Evolutionary conservation across 805 yeast species (phyloP).

Genomic region (Saccharomycopsis selenospora): DNA sequence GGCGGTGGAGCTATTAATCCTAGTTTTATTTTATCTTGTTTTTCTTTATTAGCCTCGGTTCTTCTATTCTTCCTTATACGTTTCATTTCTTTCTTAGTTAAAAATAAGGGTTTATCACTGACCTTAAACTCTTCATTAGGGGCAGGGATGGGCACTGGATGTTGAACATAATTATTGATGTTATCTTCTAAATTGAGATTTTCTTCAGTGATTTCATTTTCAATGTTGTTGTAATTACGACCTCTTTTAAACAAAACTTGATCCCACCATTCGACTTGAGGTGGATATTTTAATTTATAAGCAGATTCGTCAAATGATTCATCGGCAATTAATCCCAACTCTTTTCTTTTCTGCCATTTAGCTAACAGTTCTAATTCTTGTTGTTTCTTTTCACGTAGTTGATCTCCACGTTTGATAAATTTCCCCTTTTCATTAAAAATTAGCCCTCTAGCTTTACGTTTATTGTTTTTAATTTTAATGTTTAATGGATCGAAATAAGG

Average conservation of each 20-base stretch:
- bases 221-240: slow-evolving; percentile 29
- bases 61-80: slow-evolving; percentile 67
- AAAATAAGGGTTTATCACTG: slow-evolving; percentile 40
- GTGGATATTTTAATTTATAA: slow-evolving; percentile 45
- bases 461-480: slow-evolving; percentile 10
- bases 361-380: slow-evolving; percentile 31
- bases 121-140: slow-evolving; percentile 47
- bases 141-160: slow-evolving; percentile 62
- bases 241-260: slow-evolving; percentile 39
- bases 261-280: slow-evolving; percentile 89
- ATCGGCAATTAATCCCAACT: slow-evolving; percentile 46
- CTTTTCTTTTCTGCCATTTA: slow-evolving; percentile 27
- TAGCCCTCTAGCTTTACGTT: slow-evolving; percentile 34
- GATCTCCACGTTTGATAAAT: slow-evolving; percentile 38
- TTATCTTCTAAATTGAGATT: slow-evolving; percentile 37
- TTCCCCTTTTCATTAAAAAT: slow-evolving; percentile 58
- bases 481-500: slow-evolving; percentile 31
- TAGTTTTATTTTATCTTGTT: slow-evolving; percentile 67
- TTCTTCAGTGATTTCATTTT: slow-evolving; percentile 24
- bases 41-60: slow-evolving; percentile 52
- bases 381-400: slow-evolving; percentile 35
- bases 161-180: slow-evolving; percentile 68
- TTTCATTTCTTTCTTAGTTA: slow-evolving; percentile 74
- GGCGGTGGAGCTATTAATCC: slow-evolving; percentile 86
- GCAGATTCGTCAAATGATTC: slow-evolving; percentile 47